Evolutionary conservation across 345 rosid genomes (phyloP).

Genomic region (Anastatica hierochuntica): DNA sequence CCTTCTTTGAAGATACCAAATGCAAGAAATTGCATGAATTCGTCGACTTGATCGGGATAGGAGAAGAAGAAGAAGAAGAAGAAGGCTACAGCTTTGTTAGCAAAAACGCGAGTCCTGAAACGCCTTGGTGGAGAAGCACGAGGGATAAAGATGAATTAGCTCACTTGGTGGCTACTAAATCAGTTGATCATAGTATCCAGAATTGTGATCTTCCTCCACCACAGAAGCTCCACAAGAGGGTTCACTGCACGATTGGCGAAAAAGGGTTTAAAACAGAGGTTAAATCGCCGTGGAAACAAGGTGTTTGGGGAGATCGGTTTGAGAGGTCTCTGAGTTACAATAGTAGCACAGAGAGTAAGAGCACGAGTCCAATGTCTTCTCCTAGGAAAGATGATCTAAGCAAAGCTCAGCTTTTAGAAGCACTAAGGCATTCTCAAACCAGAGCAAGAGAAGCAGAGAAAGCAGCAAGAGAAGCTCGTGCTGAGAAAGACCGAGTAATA

Average conservation of each 20-base stretch:
- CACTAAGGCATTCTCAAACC: conserved; percentile 85
- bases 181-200: conserved; percentile 44
- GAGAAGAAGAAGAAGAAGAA: conserved; percentile 20
- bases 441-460: conserved; percentile 96
- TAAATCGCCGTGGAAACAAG: conserved; percentile 16
- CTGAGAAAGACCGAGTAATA: conserved; percentile 71
- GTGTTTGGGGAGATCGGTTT: conserved; percentile 22
- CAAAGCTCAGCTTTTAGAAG: conserved; percentile 78
- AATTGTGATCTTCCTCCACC: conserved; percentile 94
- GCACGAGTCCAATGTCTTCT: conserved; percentile 20
- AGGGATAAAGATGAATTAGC: conserved; percentile 72
- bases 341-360: conserved; percentile 17
- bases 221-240: conserved; percentile 33
- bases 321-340: conserved; percentile 32
- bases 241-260: conserved; percentile 14
- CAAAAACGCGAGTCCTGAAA: not conserved
- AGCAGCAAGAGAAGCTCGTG: conserved; percentile 58
- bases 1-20: conserved; percentile 18
- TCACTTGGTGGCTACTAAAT: conserved; percentile 63
- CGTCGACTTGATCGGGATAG: conserved; percentile 30
- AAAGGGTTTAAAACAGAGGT: conserved; percentile 10
- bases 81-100: conserved; percentile 22
- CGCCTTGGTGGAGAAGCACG: conserved; percentile 77
- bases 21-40: conserved; percentile 30
- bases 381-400: conserved; percentile 36